Base-by-base conservation (phyloP, 2,329 filamentous ascomycete genomes). In the Aureobasidium sp. region DNA sequence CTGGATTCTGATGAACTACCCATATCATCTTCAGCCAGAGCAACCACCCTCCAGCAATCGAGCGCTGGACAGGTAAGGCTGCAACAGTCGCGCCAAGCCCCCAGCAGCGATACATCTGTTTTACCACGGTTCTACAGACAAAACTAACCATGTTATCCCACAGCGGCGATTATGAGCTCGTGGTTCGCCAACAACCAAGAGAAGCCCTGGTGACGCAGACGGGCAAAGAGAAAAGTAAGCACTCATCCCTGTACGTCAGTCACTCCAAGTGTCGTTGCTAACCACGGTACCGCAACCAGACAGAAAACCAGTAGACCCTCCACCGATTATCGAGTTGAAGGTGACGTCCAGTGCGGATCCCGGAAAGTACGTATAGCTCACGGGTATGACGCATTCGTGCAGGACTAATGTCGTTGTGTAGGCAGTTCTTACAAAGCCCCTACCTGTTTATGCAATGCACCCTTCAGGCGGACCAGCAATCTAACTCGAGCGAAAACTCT, bases 271-370 rank as follows among this genome's bases (percentile, higher is more conserved):
- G 29, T 51, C 10, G 17, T 35, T 42, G 45, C 45, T 60, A 15
- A 50, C 19, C 25, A 17, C 46, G 38, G 13, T 60, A 54, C 31
- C 60, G 35, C 35, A 31, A 50, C 21, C 70, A 89, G 88, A 89
- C 69, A 86, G 90, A 66, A 95, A 95, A 73, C 89, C 90, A 8
- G 84, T 96, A 68, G 90, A 96, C 71, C 90, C 92, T 55, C 90
- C 90, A 13, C 90, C 90, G 43, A 89, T 95, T 67, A 78, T 95
- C 47, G 85, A 93, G 74, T 79, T 95, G 49, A 73, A 74, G 72
- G 82, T 85, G 60, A 74, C 72, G 54, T 70, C 74, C 50, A 69
- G 72, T 29, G 70, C 69, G 31, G 83, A 84, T 69, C 78, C 80
- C 19, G 74, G 82, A 73, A 77, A 88, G 83, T 88, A 79, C 70